A percentile compares a stretch with the other conserved stretches of the same genome.
Conservation (phyloP, 2,329 filamentous ascomycete species). For the Sclerotinia sclerotiorum region DNA sequence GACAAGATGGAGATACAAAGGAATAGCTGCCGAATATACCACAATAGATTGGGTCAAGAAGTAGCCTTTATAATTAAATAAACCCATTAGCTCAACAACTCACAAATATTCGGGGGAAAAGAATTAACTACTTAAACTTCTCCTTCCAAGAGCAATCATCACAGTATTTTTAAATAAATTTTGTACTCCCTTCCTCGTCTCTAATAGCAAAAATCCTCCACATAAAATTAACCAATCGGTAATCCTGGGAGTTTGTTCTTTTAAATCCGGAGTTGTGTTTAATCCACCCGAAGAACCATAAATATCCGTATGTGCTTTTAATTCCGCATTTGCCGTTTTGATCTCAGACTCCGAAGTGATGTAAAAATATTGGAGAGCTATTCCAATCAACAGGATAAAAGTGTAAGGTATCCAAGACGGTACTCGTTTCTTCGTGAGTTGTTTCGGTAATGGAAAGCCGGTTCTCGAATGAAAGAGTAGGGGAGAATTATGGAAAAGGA, state of each 20-base stretch:
- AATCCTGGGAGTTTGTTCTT: slow-evolving; percentile 43
- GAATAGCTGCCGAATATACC: slow-evolving; percentile 46
- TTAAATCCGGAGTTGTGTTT: slow-evolving; percentile 41
- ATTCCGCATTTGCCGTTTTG: slow-evolving; percentile 42
- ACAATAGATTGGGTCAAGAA: slow-evolving; percentile 46
- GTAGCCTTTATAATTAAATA: slow-evolving; percentile 39
- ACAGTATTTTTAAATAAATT: slow-evolving; percentile 41
- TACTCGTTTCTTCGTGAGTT: slow-evolving; percentile 24
- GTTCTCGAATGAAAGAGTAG: slow-evolving; percentile 37
- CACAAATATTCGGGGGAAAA: background rate
- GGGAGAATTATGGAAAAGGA: slow-evolving; percentile 43
- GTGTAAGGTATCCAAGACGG: slow-evolving; percentile 42
- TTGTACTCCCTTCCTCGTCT: slow-evolving; percentile 43
- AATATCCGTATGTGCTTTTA: slow-evolving; percentile 44
- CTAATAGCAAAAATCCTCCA: slow-evolving; percentile 45
- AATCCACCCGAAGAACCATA: slow-evolving; percentile 43
- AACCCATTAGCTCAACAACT: background rate
- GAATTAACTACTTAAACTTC: slow-evolving; percentile 46
- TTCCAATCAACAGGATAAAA: slow-evolving; percentile 36
- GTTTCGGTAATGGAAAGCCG: slow-evolving; percentile 31
- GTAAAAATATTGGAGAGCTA: slow-evolving; percentile 47
- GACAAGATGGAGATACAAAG: slow-evolving; percentile 35
- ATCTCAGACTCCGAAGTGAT: slow-evolving; percentile 41
- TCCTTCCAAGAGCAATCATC: slow-evolving; percentile 44
- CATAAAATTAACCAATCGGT: slow-evolving; percentile 48